Base-by-base conservation (phyloP, 1,284 basidiomycete genomes). In the Trichosporon faecale region DNA sequence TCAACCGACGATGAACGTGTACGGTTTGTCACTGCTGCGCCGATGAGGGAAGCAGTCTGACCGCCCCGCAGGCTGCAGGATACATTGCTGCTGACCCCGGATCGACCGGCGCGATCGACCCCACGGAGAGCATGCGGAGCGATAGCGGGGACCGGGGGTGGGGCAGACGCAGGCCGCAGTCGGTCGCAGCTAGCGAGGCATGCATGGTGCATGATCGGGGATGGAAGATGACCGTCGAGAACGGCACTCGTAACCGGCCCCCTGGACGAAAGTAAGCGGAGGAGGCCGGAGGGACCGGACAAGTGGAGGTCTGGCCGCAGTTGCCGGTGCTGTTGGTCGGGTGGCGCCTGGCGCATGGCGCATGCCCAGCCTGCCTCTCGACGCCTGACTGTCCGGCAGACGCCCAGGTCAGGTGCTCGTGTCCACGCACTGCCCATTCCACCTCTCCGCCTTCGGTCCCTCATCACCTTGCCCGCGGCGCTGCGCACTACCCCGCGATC, bases 111-210 rank as follows among this genome's bases (percentile, higher is more conserved):
- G 8, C 23, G 23, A 25, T 52, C 57, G 57, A 31, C 57, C 57
- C 57, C 57, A 31, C 27, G 27, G 57, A 61, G 57, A 61, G 57
- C 31, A 31, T 60, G 55, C 55, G 55, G 55, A 60, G 55, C 55
- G 18, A 23, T 23, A n/a, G 57, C 27, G 57, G 57, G 29, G 57
- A 18, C 18, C 27, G 57, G 27, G 18, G 57, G 57, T 31, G 57
- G 57, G 57, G 57, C 57, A 52, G 16, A 21, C 16, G 44, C 44
- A 46, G 49, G n/a, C 29, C 29, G 57, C 27, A n/a, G 57, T 29
- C 1, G 16, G 18, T 27, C 57, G 57, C 57, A 61, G 57, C 27
- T 31, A n/a, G 57, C 16, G 57, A 29, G 57, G 57, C 57, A 61
- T 31, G 57, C 57, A 18, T 31, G 55, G 25, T 31, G 18, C 57